phyloP scores from a whole-genome alignment of 768 basidiomycete species.

The Xerocomus potaroensis region DNA sequence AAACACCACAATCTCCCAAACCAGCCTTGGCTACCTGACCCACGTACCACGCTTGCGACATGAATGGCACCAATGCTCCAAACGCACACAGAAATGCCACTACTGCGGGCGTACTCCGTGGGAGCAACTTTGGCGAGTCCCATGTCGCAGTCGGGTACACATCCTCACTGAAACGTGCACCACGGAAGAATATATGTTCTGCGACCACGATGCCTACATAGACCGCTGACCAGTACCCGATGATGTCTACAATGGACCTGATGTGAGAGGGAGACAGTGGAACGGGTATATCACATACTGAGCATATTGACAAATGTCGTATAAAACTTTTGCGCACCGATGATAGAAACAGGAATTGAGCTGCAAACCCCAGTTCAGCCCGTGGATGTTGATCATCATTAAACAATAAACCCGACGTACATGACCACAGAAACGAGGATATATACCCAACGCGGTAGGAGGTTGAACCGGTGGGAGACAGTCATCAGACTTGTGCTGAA shows the following conservation, averaged over 20 bases:
- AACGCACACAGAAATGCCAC: slow-evolving; percentile 37
- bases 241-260: slow-evolving; percentile 29
- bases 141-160: slow-evolving; percentile 37
- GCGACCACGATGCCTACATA: slow-evolving; percentile 38
- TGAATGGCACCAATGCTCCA: slow-evolving; percentile 41
- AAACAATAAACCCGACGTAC: slow-evolving; percentile 25
- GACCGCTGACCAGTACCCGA: slow-evolving; percentile 42
- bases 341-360: slow-evolving; percentile 43
- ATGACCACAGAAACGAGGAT: slow-evolving; percentile 43
- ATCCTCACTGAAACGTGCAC: slow-evolving; percentile 27
- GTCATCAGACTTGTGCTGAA: slow-evolving; percentile 46
- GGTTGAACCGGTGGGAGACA: slow-evolving; percentile 28
- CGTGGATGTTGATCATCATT: background rate
- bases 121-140: slow-evolving; percentile 35
- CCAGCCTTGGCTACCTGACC: slow-evolving; percentile 43
- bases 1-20: slow-evolving; percentile 48
- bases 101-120: slow-evolving; percentile 39
- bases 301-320: slow-evolving; percentile 40
- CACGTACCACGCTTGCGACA: slow-evolving; percentile 51
- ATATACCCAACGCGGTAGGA: slow-evolving; percentile 45
- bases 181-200: slow-evolving; percentile 44
- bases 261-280: slow-evolving; percentile 7
- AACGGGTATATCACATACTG: slow-evolving; percentile 18
- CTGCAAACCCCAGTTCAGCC: slow-evolving; percentile 19
- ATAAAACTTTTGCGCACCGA: slow-evolving; percentile 45